Percentiles rank a stretch among this genome's conserved stretches.
Conservation (phyloP, 2,329 filamentous ascomycete genomes). For the Xylogone sp. region DNA sequence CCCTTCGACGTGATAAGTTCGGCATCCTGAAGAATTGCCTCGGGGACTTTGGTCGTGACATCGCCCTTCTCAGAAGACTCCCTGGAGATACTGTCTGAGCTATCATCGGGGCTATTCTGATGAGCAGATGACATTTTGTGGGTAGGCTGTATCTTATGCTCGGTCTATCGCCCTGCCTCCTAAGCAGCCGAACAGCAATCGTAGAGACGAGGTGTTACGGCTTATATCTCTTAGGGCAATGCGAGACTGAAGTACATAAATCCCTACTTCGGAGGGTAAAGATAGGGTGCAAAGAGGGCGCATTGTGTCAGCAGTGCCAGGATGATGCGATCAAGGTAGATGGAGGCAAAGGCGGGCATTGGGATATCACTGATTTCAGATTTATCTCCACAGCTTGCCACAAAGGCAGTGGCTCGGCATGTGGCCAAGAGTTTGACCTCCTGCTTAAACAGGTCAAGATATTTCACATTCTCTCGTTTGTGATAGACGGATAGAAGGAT, state of each 20-base stretch:
- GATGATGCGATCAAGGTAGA: background rate
- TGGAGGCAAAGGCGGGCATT: background rate
- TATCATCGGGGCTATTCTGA: background rate
- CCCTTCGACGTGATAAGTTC: conserved; percentile 4
- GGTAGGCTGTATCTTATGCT: background rate
- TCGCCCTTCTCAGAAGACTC: background rate
- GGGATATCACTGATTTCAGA: background rate
- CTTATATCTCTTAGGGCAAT: too few relatives aligned
- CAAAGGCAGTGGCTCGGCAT: background rate
- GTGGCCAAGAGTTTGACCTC: background rate
- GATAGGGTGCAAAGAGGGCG: background rate
- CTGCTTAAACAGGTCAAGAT: background rate
- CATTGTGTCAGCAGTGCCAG: background rate
- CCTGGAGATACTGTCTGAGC: background rate
- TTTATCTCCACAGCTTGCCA: background rate
- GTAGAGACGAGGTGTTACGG: too few relatives aligned
- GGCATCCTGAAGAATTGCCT: background rate
- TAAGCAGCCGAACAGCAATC: too few relatives aligned
- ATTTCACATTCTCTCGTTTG: background rate
- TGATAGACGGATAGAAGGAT: too few relatives aligned
- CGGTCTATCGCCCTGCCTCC: too few relatives aligned
- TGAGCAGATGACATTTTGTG: background rate
- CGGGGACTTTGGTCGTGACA: background rate
- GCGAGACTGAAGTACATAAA: too few relatives aligned
- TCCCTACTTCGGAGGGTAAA: too few relatives aligned